These are phyloP conservation scores for Naganishia friedmannii DNA, from an alignment of 768 basidiomycete species.

Conservation along the genomic window DNA sequence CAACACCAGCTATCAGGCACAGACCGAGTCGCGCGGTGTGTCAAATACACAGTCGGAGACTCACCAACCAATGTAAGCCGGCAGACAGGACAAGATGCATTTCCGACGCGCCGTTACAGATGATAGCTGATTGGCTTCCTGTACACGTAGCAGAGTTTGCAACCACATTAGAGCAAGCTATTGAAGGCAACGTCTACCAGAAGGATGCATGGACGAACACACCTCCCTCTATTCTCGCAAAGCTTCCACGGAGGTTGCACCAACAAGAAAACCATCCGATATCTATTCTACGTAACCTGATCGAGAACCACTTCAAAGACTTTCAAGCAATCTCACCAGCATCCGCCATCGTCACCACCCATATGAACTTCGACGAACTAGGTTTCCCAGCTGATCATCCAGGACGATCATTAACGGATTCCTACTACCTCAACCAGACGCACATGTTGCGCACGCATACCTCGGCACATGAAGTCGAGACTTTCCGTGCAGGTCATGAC, in stretches of 20 bases:
- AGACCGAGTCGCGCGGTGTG: background rate
- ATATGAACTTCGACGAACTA: constrained; percentile 90
- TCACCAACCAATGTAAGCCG: background rate
- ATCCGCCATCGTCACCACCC: constrained; percentile 83
- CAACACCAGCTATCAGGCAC: background rate
- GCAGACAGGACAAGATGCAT: background rate
- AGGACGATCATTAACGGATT: constrained; percentile 82
- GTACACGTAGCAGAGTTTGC: constrained; percentile 6
- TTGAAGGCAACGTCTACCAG: constrained; percentile 57
- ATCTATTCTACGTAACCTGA: constrained; percentile 73
- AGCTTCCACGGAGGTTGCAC: constrained; percentile 73
- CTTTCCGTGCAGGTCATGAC: constrained; percentile 68
- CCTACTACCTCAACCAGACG: constrained; percentile 88
- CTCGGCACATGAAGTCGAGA: constrained; percentile 95
- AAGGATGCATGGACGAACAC: constrained; percentile 81
- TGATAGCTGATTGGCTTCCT: background rate
- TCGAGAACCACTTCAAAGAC: constrained; percentile 74
- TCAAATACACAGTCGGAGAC: background rate
- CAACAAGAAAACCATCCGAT: constrained; percentile 76
- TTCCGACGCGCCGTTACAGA: background rate
- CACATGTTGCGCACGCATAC: constrained; percentile 96
- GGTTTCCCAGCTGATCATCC: constrained; percentile 92
- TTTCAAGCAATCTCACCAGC: constrained; percentile 72
- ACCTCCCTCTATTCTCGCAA: constrained; percentile 77
- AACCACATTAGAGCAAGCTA: background rate